Conservation (phyloP, 2,329 filamentous ascomycete genomes). For the Eutypella sp. region DNA sequence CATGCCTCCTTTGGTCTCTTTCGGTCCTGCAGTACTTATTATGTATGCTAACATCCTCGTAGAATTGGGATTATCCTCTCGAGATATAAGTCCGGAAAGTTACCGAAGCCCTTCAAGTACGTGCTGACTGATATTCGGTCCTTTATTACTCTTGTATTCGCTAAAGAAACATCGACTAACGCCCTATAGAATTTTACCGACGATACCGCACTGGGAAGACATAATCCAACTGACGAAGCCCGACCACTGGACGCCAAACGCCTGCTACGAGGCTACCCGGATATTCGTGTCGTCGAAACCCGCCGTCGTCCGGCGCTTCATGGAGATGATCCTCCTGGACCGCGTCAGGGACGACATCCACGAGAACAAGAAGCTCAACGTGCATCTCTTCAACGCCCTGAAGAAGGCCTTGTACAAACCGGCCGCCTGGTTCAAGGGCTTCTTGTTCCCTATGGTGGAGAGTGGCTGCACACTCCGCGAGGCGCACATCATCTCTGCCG, state of each 20-base stretch:
- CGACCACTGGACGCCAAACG: slow-evolving; percentile 66
- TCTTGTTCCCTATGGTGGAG: slow-evolving; percentile 83
- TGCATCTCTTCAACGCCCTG: slow-evolving; percentile 89
- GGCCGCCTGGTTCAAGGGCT: slow-evolving; percentile 92
- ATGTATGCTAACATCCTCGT: slow-evolving; percentile 4
- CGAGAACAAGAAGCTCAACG: slow-evolving; percentile 90
- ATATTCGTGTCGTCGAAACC: slow-evolving; percentile 88
- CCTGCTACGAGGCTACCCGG: slow-evolving; percentile 81
- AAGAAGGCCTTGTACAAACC: slow-evolving; percentile 94
- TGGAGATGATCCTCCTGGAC: slow-evolving; percentile 82
- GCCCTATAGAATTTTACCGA: slow-evolving; percentile 71
- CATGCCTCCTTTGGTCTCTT: slow-evolving; percentile 4
- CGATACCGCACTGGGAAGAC: slow-evolving; percentile 86
- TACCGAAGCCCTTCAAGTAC: slow-evolving; percentile 90
- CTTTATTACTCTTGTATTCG: neutral
- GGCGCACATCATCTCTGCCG: slow-evolving; percentile 84
- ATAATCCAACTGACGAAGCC: slow-evolving; percentile 81
- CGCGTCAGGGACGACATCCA: slow-evolving; percentile 90
- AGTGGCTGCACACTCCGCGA: slow-evolving; percentile 86
- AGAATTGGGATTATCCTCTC: slow-evolving; percentile 84
- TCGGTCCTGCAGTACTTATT: neutral
- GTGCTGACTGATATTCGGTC: neutral
- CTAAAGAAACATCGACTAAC: neutral
- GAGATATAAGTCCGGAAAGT: slow-evolving; percentile 90
- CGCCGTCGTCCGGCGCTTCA: slow-evolving; percentile 73